phyloP scores from a whole-genome alignment of 495 filamentous ascomycete genomes.

The Lichenothelia convexa region DNA sequence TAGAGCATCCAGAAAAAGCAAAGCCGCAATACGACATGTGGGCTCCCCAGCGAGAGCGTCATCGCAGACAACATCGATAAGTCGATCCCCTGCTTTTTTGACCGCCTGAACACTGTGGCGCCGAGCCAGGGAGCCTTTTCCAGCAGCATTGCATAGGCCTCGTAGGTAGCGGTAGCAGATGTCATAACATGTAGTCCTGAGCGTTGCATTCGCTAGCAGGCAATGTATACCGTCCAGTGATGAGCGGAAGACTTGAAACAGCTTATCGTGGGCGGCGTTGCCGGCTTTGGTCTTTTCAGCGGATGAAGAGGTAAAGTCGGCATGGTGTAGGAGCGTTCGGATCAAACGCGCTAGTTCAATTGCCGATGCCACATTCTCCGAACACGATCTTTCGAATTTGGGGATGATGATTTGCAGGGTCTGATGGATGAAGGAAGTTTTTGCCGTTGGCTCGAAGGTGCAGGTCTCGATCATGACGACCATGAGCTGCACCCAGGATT shows the following conservation, averaged over 20 bases:
- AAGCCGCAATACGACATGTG: constrained; percentile 60
- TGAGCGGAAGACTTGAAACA: constrained; percentile 78
- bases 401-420: constrained; percentile 70
- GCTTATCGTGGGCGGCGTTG: constrained; percentile 57
- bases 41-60: constrained; percentile 78
- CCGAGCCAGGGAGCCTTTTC: constrained; percentile 25
- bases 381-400: constrained; percentile 56
- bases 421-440: constrained; percentile 61
- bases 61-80: constrained; percentile 77
- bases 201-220: constrained; percentile 43
- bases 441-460: constrained; percentile 46
- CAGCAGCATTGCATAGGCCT: constrained; percentile 40
- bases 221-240: constrained; percentile 56
- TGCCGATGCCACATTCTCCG: constrained; percentile 43
- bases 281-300: constrained; percentile 22
- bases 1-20: constrained; percentile 58
- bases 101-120: constrained; percentile 56
- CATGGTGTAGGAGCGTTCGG: constrained; percentile 52
- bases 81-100: constrained; percentile 52
- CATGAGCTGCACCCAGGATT: constrained; percentile 65
- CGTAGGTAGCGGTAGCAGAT: constrained; percentile 72
- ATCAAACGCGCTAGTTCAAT: constrained; percentile 59
- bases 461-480: constrained; percentile 61
- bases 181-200: constrained; percentile 72
- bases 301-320: constrained; percentile 37